These are phyloP conservation scores for Nakazawaea pomicola DNA, from an alignment of 805 yeast genomes.

Conservation along the genomic window DNA sequence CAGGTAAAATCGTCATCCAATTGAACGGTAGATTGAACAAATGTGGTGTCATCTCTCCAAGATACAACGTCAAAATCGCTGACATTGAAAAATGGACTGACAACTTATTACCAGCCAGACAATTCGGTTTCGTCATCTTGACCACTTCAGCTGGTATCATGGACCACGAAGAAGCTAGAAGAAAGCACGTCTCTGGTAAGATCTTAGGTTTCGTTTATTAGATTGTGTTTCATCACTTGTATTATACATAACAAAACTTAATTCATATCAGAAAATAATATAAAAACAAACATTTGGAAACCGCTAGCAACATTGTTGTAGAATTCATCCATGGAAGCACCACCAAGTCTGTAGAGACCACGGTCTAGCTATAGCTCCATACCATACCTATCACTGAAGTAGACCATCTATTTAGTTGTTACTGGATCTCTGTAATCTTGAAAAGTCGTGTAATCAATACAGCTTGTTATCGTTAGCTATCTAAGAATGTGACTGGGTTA, in stretches of 20 bases:
- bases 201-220: constrained; percentile 97
- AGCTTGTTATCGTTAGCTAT: too few species aligned
- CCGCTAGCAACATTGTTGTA: neutral
- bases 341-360: too few species aligned
- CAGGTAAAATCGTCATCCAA: constrained; percentile 95
- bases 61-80: constrained; percentile 93
- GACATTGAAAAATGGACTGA: constrained; percentile 99
- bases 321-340: too few species aligned
- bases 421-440: too few species aligned
- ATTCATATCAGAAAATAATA: neutral
- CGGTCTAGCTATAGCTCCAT: too few species aligned
- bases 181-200: constrained; percentile 99
- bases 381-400: too few species aligned
- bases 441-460: too few species aligned
- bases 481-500: too few species aligned
- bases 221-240: constrained; percentile 14
- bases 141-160: constrained; percentile 99
- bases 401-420: too few species aligned
- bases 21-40: constrained; percentile 98
- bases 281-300: neutral
- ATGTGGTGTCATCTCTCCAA: constrained; percentile 98
- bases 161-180: constrained; percentile 99
- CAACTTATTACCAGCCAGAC: constrained; percentile 98
- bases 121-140: constrained; percentile 95
- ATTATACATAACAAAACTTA: neutral